Base-by-base conservation (phyloP, 768 basidiomycete genomes). In the Roridomyces roridus region DNA sequence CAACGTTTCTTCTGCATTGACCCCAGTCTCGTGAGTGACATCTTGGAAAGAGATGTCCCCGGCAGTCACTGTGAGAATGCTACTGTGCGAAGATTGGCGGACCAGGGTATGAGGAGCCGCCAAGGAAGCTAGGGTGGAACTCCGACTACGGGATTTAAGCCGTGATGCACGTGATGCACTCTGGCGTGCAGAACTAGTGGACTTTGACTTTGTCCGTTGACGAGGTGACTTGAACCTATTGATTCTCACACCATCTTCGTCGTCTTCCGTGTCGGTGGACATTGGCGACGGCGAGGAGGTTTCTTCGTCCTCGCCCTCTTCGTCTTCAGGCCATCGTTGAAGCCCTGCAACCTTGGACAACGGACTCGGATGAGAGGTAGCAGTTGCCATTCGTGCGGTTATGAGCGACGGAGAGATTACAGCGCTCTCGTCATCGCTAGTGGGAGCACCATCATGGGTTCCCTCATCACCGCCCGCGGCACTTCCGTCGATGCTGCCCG, bases 51-150 rank as follows among this genome's bases (percentile, higher is more conserved):
- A 74, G 12, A 75, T 49, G 29, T 86, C 86, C 7, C 70, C 80
- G 2, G 83, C 88, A 24, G 82, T 84, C 6, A 93, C 86, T 0
- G 92, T 93, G 17, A 83, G 81, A 26, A 90, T 79, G 59, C 91
- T 92, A 67, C 85, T 89, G 18, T 74, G 75, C 2, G 89, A 91
- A 17, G 80, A 78, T 35, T 79, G 81, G 51, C 80, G 82, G 5
- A 63, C 66, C 12, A 85, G 66, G 17, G 68, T 65, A 49, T 39
- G 70, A 34, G 64, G 64, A 42, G 80, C 85, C 24, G 81, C 76
- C 8, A 87, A 71, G 18, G 83, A 84, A 5, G 83, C 88, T n/a
- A 88, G 75, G 4, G 87, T 89, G 23, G 87, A 88, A 60, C 85
- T 87, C 24, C 85, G 77, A 58, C 86, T 88, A 29, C 87, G 78